phyloP scores from a whole-genome alignment of 108 stramenopile genomes.

The Epithemia pelagica region DNA sequence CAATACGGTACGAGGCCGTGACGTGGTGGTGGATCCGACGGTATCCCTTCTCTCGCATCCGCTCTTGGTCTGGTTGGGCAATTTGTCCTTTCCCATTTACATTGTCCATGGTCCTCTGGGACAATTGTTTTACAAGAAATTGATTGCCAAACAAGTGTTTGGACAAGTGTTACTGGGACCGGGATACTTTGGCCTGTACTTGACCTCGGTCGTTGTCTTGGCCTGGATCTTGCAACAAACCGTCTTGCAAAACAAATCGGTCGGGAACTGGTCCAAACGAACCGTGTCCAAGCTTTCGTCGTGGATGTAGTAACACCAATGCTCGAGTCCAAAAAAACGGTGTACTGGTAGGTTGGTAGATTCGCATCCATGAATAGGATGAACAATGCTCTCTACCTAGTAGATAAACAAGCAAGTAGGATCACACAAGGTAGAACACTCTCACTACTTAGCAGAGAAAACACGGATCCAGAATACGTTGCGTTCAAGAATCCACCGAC shows the following conservation, averaged over 20 bases:
- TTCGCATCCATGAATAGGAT: too few relatives aligned
- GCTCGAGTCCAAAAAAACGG: too few relatives aligned
- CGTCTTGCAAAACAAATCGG: conserved; percentile 31
- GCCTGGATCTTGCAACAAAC: conserved; percentile 30
- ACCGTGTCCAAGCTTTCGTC: conserved; percentile 15
- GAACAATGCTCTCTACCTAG: too few relatives aligned
- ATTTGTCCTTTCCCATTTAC: conserved; percentile 41
- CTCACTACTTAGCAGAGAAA: too few relatives aligned
- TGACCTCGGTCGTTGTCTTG: conserved; percentile 17
- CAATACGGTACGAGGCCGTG: conserved; percentile 16
- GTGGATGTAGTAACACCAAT: conserved; percentile 32
- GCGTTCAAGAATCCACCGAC: too few relatives aligned
- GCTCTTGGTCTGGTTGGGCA: conserved; percentile 27
- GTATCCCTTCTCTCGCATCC: conserved; percentile 20
- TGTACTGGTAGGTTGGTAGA: too few relatives aligned
- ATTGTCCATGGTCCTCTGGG: conserved; percentile 40
- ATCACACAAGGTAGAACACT: too few relatives aligned
- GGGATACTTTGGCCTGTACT: conserved; percentile 19
- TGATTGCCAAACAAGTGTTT: conserved; percentile 34
- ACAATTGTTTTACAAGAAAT: conserved; percentile 40
- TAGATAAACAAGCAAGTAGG: too few relatives aligned
- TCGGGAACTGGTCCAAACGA: conserved; percentile 33
- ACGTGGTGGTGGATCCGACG: conserved; percentile 10
- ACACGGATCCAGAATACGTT: too few relatives aligned
- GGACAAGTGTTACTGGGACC: conserved; percentile 30